Evolutionary conservation across 768 basidiomycete genomes (phyloP), one percentile per base, ranked within the genome.

Genomic region (Collybia sordida): DNA sequence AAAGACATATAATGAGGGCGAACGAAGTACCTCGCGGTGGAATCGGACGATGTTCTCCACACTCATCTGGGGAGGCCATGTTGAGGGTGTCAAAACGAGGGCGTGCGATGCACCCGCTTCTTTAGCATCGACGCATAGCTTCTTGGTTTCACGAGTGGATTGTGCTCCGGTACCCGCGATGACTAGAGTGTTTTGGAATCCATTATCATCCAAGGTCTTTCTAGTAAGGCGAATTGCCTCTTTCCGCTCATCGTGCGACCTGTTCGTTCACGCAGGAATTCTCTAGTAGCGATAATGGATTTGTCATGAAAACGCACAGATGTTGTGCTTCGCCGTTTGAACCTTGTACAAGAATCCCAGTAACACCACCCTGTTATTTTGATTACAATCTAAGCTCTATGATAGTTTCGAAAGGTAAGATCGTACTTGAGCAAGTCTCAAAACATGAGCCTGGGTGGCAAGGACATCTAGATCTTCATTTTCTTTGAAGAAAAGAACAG

Each of bases 131-230:
- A 67, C 63, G 57, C 84, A 85, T 14, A 93, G 75, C 60, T 76
- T 70, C 54, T 73, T 78, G 27, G 90, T 92, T 64, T 91, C 89
- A 15, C 83, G 75, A 0, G 89, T 85, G 1, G 88, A 90, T 53
- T 84, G 88, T 1, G 86, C 87, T 1, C 93, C 93, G 4, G 90
- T 92, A 1, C 93, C 93, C 4, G 88, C 92, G 51, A 93, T 82
- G 37, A 94, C 77, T 12, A 86, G 66, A 35, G 83, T 78, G 35
- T 86, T 69, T 42, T 77, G 64, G 65, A 87, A 88, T 2, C 88
- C 87, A 52, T 85, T 82, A 46, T 79, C 73, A 62, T 93, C 82
- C 9, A 94, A 76, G 1, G 88, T 90, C 46, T 82, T 65, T 19
- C 90, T 78, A 1, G 88, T 87, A 35, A 87, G 63, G 17, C 67